phyloP scores from a whole-genome alignment of 345 rosid species.

The Pistacia vera region DNA sequence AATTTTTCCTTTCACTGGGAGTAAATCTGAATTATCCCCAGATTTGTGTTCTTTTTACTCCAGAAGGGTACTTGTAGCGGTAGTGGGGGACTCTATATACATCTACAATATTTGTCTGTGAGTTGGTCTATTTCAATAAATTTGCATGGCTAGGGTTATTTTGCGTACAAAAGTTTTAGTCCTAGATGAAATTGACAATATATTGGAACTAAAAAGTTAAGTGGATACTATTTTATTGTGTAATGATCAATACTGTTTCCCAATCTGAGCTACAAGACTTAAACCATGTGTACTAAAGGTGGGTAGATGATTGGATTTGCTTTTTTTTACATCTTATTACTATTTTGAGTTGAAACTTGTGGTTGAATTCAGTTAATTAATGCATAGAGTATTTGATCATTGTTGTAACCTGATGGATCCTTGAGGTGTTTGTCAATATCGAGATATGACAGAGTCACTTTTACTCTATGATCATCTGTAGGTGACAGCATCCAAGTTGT shows the following conservation, averaged over 20 bases:
- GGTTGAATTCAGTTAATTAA: slow-evolving; percentile 6
- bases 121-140: not conserved
- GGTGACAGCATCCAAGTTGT: slow-evolving; percentile 78
- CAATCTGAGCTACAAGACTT: slow-evolving; percentile 1
- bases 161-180: not conserved
- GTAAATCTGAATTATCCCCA: not conserved
- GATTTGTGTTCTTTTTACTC: not conserved
- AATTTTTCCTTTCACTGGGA: not conserved
- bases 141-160: not conserved
- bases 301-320: not conserved
- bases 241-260: not conserved
- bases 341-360: not conserved
- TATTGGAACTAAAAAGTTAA: not conserved
- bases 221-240: not conserved
- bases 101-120: not conserved
- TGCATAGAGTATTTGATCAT: not conserved
- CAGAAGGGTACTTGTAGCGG: not conserved
- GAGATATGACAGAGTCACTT: slow-evolving; percentile 19
- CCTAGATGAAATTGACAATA: not conserved
- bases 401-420: not conserved
- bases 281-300: not conserved
- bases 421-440: not conserved
- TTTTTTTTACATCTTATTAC: not conserved
- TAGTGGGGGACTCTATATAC: not conserved
- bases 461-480: slow-evolving; percentile 34